A percentile compares a stretch with the other conserved stretches of the same genome.
phyloP scores from a whole-genome alignment of 2,329 filamentous ascomycete genomes.

The Cercospora citrullina region DNA sequence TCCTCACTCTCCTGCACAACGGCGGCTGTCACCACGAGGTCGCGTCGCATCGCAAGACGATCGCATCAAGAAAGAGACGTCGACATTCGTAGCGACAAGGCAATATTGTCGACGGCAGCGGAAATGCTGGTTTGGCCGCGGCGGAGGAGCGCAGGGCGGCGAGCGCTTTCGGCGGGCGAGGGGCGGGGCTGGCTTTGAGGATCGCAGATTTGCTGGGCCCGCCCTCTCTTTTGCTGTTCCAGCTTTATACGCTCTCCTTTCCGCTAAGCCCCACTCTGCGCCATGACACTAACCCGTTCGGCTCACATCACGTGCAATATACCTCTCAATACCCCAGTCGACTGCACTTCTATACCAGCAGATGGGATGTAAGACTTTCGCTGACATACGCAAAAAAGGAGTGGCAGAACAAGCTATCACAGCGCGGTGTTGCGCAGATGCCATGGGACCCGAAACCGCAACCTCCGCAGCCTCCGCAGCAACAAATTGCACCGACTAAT shows the following conservation, averaged over 20 bases:
- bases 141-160: slow-evolving; percentile 21
- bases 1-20: background rate
- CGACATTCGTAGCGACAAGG: background rate
- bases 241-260: slow-evolving; percentile 45
- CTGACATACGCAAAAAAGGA: slow-evolving; percentile 61
- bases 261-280: slow-evolving; percentile 26
- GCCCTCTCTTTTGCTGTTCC: slow-evolving; percentile 47
- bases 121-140: slow-evolving; percentile 18
- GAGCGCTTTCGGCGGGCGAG: slow-evolving; percentile 33
- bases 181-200: slow-evolving; percentile 48
- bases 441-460: slow-evolving; percentile 92
- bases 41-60: background rate
- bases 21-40: background rate
- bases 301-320: slow-evolving; percentile 30
- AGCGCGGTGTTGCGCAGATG: slow-evolving; percentile 80
- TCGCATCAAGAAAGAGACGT: background rate
- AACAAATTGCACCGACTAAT: slow-evolving; percentile 38
- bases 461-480: slow-evolving; percentile 45
- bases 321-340: background rate
- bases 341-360: background rate
- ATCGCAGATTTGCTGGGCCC: slow-evolving; percentile 41
- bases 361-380: background rate
- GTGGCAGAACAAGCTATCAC: slow-evolving; percentile 90
- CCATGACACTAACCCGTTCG: slow-evolving; percentile 39
- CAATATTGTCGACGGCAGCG: slow-evolving; percentile 1